Base-by-base conservation (phyloP, 495 filamentous ascomycete genomes). In the Rhypophila decipiens region DNA sequence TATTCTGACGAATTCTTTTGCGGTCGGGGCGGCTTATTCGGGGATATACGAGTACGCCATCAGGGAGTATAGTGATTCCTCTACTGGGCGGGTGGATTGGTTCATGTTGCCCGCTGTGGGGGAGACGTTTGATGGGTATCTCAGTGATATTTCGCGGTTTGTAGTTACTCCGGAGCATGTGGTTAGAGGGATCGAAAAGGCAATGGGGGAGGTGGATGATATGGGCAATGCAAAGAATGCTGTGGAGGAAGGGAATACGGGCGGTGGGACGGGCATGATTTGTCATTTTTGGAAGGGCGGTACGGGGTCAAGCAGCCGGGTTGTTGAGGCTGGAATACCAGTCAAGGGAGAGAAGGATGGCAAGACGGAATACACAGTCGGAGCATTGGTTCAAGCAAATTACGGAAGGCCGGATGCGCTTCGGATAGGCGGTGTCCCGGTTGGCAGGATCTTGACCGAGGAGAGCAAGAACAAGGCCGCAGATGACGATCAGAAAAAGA, bases 191-290 rank as follows among this genome's bases (percentile, higher is more conserved):
- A 70, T 75, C 40, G 67, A 70, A 35, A 53, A 23, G 24, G 74
- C 66, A 5, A n/a, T n/a, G n/a, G n/a, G n/a, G n/a, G n/a, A n/a
- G n/a, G n/a, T n/a, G n/a, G n/a, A n/a, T n/a, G n/a, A n/a, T n/a
- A n/a, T n/a, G n/a, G n/a, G n/a, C n/a, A n/a, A n/a, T n/a, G 63
- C 56, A 10, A 50, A 52, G 33, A 62, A 60, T 10, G 52, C 57
- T 1, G 74, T 79, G 5, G 49, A 56, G 37, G 75, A 79, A 58
- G 76, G 76, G 1, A 72, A 71, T 39, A 70, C 65, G 0, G 75
- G 74, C 4, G 76, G 76, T 13, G 74, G 76, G 2, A 72, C 73
- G 17, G 76, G 76, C 22, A 78, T 76, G 74, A 59, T 71, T 10
- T 72, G 67, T 38, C 70, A 77, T 46, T 64, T 64, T 44, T 77